These are phyloP conservation scores for Nakaseomyces sp. DNA, from an alignment of 1,139 yeast species.

Conservation along the genomic window DNA sequence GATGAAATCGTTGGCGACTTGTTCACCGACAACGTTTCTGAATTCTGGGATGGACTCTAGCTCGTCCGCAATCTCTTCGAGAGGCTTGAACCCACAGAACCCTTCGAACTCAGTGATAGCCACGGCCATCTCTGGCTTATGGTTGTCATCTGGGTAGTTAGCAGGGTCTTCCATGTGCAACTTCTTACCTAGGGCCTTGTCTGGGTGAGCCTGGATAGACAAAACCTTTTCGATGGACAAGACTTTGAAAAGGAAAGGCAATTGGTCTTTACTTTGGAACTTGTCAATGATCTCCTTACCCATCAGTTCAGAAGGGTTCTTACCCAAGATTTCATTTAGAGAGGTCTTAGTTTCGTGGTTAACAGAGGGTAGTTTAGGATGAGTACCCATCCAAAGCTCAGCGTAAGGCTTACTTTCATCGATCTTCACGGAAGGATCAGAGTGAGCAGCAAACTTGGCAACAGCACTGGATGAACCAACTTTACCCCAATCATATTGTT, in stretches of 20 bases:
- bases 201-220: constrained; percentile 97
- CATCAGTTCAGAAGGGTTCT: constrained; percentile 51
- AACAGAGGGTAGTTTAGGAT: constrained; percentile 81
- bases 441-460: constrained; percentile 70
- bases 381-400: constrained; percentile 98
- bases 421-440: constrained; percentile 52
- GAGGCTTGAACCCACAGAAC: constrained; percentile 94
- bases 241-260: constrained; percentile 91
- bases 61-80: constrained; percentile 61
- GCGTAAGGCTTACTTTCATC: constrained; percentile 77
- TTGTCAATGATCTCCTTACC: constrained; percentile 51
- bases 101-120: constrained; percentile 95
- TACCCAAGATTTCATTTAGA: constrained; percentile 56
- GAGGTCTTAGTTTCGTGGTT: constrained; percentile 45
- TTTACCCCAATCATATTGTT: constrained; percentile 82
- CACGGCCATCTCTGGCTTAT: constrained; percentile 98
- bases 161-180: constrained; percentile 78
- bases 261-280: constrained; percentile 60
- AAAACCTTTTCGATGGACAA: constrained; percentile 86
- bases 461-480: constrained; percentile 78
- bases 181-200: constrained; percentile 68
- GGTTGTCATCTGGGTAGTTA: constrained; percentile 95
- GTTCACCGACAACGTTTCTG: constrained; percentile 56
- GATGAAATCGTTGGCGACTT: constrained; percentile 45
- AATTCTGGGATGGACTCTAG: constrained; percentile 71